Evolutionary conservation across 345 rosid species (phyloP).

Genomic region (Litchi chinensis): DNA sequence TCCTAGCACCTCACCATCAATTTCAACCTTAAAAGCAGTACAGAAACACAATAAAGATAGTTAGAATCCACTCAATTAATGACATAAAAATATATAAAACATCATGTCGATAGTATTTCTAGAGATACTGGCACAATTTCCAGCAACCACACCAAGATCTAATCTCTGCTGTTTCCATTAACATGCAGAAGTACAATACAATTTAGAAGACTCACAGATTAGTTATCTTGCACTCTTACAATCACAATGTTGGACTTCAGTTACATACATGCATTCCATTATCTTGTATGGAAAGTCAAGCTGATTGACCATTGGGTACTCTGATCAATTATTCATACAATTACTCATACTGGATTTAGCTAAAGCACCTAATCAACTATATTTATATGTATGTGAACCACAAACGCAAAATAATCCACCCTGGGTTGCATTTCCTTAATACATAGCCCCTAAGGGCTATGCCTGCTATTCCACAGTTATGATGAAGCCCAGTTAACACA

Average conservation of each 20-base stretch:
- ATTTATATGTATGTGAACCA: too few species aligned
- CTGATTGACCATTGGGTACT: too few species aligned
- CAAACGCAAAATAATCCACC: background rate
- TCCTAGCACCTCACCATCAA: slow-evolving; percentile 89
- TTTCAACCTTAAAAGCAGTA: slow-evolving; percentile 66
- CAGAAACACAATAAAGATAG: slow-evolving; percentile 15
- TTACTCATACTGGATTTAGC: too few species aligned
- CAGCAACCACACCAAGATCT: background rate
- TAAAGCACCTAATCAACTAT: too few species aligned
- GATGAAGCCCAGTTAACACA: background rate
- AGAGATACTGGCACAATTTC: background rate
- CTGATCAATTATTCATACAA: too few species aligned
- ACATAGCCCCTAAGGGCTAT: background rate
- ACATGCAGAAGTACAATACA: too few species aligned
- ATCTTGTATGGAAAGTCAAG: too few species aligned
- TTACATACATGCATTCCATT: too few species aligned
- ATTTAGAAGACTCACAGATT: too few species aligned
- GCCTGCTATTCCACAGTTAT: background rate
- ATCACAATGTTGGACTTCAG: too few species aligned
- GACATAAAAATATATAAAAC: background rate
- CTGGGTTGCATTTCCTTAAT: background rate
- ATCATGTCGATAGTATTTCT: slow-evolving; percentile 1
- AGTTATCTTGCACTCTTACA: too few species aligned
- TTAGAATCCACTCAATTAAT: slow-evolving; percentile 17
- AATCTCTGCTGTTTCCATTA: too few species aligned